These are phyloP conservation scores for Medicago truncatula DNA, from an alignment of 306 rosid genomes.

Conservation along the genomic window DNA sequence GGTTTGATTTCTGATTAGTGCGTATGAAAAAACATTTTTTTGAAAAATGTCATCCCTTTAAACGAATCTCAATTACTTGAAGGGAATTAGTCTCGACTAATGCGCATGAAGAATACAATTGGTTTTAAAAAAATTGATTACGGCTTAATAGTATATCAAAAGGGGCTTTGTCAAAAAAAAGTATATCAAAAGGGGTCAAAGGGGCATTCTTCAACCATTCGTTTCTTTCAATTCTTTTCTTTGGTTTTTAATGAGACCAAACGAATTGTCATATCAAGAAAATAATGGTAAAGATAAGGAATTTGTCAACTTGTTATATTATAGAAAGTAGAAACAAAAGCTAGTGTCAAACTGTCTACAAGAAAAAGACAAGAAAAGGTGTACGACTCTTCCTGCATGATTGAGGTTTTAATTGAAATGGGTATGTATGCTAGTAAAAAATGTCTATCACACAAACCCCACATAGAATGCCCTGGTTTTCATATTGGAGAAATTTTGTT, in stretches of 20 bases:
- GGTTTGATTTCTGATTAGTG: too few species aligned
- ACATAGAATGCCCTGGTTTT: neutral
- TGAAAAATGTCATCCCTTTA: too few species aligned
- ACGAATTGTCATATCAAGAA: slow-evolving; percentile 1
- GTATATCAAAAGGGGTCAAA: neutral
- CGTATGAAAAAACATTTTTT: too few species aligned
- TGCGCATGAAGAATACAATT: too few species aligned
- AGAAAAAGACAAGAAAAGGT: neutral
- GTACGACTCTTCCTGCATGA: neutral
- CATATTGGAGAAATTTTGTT: neutral
- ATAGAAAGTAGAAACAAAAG: neutral
- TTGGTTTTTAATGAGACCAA: neutral
- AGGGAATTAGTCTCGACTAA: too few species aligned
- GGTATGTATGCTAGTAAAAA: neutral
- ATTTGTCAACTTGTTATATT: neutral
- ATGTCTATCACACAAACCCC: neutral
- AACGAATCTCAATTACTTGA: too few species aligned
- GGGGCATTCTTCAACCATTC: neutral
- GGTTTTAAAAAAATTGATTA: too few species aligned
- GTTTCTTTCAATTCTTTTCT: slow-evolving; percentile 17
- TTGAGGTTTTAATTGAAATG: neutral
- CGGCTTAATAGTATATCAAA: neutral
- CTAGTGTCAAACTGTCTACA: slow-evolving; percentile 7
- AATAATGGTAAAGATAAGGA: neutral
- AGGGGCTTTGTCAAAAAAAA: too few species aligned